Evolutionary conservation across 2,329 filamentous ascomycete genomes (phyloP).

Genomic region (Fusarium sp.): DNA sequence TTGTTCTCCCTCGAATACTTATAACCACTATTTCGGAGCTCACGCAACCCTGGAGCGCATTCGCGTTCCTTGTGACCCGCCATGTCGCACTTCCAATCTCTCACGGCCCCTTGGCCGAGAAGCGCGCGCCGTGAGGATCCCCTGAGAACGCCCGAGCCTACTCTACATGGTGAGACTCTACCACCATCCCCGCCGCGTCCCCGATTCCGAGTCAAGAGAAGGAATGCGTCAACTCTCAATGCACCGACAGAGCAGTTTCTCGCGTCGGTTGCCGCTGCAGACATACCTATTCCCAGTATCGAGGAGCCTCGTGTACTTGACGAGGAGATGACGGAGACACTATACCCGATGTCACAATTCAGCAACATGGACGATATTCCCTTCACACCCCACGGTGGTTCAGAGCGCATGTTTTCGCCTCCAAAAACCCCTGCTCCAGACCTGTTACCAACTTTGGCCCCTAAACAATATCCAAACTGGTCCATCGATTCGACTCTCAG

Average conservation of each 20-base stretch:
- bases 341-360: slow-evolving; percentile 48
- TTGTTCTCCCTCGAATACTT: slow-evolving; percentile 20
- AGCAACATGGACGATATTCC: slow-evolving; percentile 45
- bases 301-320: slow-evolving; percentile 61
- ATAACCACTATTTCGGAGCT: slow-evolving; percentile 7
- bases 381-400: slow-evolving; percentile 42
- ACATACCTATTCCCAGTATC: slow-evolving; percentile 71
- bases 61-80: slow-evolving; percentile 37
- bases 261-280: slow-evolving; percentile 71
- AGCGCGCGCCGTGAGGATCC: slow-evolving; percentile 51
- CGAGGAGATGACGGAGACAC: slow-evolving; percentile 53
- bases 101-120: slow-evolving; percentile 54
- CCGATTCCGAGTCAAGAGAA: slow-evolving; percentile 63
- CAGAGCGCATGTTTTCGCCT: slow-evolving; percentile 58
- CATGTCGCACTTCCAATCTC: slow-evolving; percentile 58
- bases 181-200: slow-evolving; percentile 61
- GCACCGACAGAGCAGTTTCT: slow-evolving; percentile 72
- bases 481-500: slow-evolving; percentile 65
- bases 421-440: slow-evolving; percentile 67
- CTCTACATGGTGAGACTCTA: slow-evolving; percentile 45
- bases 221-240: slow-evolving; percentile 59
- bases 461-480: slow-evolving; percentile 64
- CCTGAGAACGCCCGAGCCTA: slow-evolving; percentile 63
- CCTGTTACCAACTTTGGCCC: slow-evolving; percentile 53
- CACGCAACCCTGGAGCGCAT: slow-evolving; percentile 19